Evolutionary conservation across 306 rosid genomes (phyloP).

Genomic region (Cucurbita pepo): DNA sequence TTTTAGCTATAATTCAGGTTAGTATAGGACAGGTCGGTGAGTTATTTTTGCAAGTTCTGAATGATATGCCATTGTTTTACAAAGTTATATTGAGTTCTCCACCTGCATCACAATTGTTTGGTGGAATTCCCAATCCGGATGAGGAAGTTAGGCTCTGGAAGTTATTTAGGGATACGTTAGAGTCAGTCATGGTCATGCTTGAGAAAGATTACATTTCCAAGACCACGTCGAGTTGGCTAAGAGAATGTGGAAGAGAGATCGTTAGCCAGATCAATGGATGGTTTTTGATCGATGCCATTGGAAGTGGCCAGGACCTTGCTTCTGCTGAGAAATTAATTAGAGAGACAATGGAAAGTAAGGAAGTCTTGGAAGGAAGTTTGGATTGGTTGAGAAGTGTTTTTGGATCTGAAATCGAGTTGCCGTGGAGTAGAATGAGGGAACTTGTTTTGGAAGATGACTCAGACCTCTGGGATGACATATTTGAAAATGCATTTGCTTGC

Average conservation of each 20-base stretch:
- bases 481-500: conserved; percentile 56
- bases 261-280: conserved; percentile 57
- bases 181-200: conserved; percentile 49
- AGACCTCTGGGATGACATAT: conserved; percentile 88
- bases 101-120: conserved; percentile 78
- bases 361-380: conserved; percentile 69
- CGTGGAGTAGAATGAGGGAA: conserved; percentile 90
- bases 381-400: conserved; percentile 95
- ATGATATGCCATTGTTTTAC: conserved; percentile 84
- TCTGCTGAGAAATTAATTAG: conserved; percentile 81
- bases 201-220: conserved; percentile 56
- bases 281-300: conserved; percentile 55
- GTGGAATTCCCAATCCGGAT: conserved; percentile 92
- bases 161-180: conserved; percentile 62
- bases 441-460: conserved; percentile 85
- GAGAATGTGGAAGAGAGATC: conserved; percentile 48
- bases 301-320: conserved; percentile 59
- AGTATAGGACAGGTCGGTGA: conserved; percentile 90
- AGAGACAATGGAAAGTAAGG: conserved; percentile 86
- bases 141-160: conserved; percentile 96
- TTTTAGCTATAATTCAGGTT: conserved; percentile 74
- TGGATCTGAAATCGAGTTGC: conserved; percentile 87
- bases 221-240: conserved; percentile 61
- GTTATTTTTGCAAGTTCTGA: conserved; percentile 72
- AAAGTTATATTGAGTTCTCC: conserved; percentile 64